Conservation (phyloP, 257 asterid species). For the Scutellaria minor region DNA sequence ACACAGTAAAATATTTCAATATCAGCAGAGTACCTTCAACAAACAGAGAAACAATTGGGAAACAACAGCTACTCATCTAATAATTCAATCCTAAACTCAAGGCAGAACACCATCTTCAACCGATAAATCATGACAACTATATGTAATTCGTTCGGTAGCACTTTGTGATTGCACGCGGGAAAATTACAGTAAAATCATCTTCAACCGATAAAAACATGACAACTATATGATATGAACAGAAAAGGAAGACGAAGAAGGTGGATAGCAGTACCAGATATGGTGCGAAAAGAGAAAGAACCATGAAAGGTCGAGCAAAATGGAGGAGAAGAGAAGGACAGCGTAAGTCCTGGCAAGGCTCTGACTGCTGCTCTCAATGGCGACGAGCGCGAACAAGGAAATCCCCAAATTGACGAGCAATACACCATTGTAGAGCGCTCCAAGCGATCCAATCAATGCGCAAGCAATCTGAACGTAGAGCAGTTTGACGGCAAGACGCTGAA, state of each 20-base stretch:
- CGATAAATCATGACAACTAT: not conserved
- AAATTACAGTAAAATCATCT: not conserved
- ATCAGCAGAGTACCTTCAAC: not conserved
- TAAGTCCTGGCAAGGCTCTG: conserved; percentile 92
- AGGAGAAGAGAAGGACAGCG: conserved; percentile 75
- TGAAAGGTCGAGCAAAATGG: conserved; percentile 72
- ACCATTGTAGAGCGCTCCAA: conserved; percentile 83
- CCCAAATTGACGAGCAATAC: conserved; percentile 73
- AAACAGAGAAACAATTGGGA: not conserved
- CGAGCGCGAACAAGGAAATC: conserved; percentile 79
- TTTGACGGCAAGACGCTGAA: conserved; percentile 79
- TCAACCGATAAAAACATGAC: not conserved
- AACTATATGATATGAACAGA: too few species aligned
- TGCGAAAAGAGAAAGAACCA: conserved; percentile 81
- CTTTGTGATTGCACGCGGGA: not conserved
- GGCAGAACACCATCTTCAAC: not conserved
- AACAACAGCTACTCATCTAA: not conserved
- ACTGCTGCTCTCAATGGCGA: conserved; percentile 93
- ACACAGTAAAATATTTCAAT: not conserved
- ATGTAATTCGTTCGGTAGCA: not conserved
- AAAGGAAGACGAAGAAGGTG: conserved; percentile 4
- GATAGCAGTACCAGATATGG: conserved; percentile 60
- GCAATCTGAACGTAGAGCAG: conserved; percentile 86
- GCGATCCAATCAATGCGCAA: conserved; percentile 88
- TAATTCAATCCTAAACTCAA: not conserved